These are phyloP conservation scores for Lactarius hatsudake DNA, from an alignment of 768 basidiomycete genomes.

Conservation along the genomic window DNA sequence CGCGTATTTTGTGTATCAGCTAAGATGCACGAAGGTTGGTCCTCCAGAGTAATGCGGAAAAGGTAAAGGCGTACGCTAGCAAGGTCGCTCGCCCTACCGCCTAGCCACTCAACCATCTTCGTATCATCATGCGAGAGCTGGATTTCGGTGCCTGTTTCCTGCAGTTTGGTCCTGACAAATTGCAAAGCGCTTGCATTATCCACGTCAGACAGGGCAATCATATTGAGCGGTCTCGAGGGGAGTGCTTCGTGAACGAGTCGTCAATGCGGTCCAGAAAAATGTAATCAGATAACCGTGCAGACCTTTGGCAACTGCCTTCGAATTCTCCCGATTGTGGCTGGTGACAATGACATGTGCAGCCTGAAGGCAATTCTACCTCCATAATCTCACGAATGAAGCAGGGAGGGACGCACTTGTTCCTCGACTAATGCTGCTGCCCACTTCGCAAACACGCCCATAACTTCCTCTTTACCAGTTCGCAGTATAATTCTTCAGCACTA, in stretches of 20 bases:
- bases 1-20: slow-evolving; percentile 84
- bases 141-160: slow-evolving; percentile 50
- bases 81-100: slow-evolving; percentile 88
- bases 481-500: slow-evolving; percentile 81
- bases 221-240: slow-evolving; percentile 76
- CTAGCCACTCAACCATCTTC: slow-evolving; percentile 66
- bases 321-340: slow-evolving; percentile 86
- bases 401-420: slow-evolving; percentile 54
- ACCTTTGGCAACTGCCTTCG: slow-evolving; percentile 84
- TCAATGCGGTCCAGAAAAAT: slow-evolving; percentile 1
- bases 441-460: slow-evolving; percentile 70
- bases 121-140: slow-evolving; percentile 56
- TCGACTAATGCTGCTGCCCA: slow-evolving; percentile 86
- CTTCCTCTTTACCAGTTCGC: slow-evolving; percentile 59
- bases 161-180: slow-evolving; percentile 78
- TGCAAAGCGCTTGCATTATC: slow-evolving; percentile 73
- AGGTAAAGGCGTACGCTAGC: slow-evolving; percentile 59
- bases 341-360: slow-evolving; percentile 90
- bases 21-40: slow-evolving; percentile 31
- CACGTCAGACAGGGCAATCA: slow-evolving; percentile 82
- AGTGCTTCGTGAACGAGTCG: slow-evolving; percentile 49
- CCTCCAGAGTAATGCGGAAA: background rate
- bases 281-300: slow-evolving; percentile 16
- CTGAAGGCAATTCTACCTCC: slow-evolving; percentile 38
- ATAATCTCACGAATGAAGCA: background rate